Percentiles rank a stretch among this genome's conserved stretches.
phyloP scores from a whole-genome alignment of 352 stramenopile genomes.

The Globisporangium radiosum region DNA sequence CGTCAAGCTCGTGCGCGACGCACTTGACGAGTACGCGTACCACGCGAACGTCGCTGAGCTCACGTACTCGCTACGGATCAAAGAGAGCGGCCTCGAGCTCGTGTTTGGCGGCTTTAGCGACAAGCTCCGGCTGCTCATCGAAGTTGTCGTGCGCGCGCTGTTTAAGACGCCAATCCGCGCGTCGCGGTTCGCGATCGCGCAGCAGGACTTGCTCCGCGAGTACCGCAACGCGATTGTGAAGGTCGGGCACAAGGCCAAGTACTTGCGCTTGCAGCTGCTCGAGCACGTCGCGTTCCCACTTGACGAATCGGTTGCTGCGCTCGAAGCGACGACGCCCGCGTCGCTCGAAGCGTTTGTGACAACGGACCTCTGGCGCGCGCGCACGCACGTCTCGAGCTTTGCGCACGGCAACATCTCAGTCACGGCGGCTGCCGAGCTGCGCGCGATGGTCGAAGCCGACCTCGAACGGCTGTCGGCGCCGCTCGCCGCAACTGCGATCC shows the following conservation, averaged over 20 bases:
- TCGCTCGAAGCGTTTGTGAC: conserved; percentile 33
- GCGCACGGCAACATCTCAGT: conserved; percentile 66
- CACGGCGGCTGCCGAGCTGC: conserved; percentile 22
- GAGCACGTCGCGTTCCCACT: conserved; percentile 44
- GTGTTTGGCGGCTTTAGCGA: conserved; percentile 75
- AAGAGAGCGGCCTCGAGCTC: conserved; percentile 55
- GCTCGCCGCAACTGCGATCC: conserved; percentile 21
- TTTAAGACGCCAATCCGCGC: conserved; percentile 39
- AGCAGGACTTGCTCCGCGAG: conserved; percentile 63
- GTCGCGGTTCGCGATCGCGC: conserved; percentile 54
- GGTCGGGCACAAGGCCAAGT: conserved; percentile 49
- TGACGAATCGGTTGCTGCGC: conserved; percentile 33
- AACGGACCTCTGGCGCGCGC: conserved; percentile 38
- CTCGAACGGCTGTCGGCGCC: conserved; percentile 27
- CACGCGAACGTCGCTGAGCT: conserved; percentile 67
- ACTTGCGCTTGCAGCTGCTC: conserved; percentile 55
- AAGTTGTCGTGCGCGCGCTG: conserved; percentile 51
- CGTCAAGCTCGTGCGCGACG: conserved; percentile 54
- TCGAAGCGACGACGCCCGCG: conserved; percentile 32
- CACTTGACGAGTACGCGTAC: conserved; percentile 70
- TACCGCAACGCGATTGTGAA: conserved; percentile 64
- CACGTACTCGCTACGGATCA: conserved; percentile 61
- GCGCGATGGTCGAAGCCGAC: conserved; percentile 35
- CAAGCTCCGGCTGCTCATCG: conserved; percentile 56
- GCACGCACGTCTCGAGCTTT: conserved; percentile 49